Base-by-base conservation (phyloP, 495 filamentous ascomycete genomes). In the Xylaria castorea region DNA sequence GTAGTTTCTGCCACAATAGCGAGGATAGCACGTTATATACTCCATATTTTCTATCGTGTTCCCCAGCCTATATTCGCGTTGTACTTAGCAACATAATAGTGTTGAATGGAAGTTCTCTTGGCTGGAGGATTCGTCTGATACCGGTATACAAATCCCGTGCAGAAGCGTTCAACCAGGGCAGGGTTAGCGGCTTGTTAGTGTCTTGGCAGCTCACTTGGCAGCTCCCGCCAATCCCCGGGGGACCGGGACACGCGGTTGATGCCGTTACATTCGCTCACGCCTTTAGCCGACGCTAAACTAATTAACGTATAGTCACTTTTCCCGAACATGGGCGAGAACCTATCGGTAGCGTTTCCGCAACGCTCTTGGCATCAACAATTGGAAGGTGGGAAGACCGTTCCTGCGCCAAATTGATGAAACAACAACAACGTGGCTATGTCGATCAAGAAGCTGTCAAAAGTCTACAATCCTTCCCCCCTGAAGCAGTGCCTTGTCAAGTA, bases 191-290 rank as follows among this genome's bases (percentile, higher is more conserved):
- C 0, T 20, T 48, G 27, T 51, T 22, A 18, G 32, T 25, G 18
- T 5, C 61, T 63, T 42, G 34, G 61, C 34, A 42, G 61, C 34
- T 63, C 34, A 1, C 61, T 63, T 42, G 34, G 61, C 34, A 42
- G 61, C 34, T 63, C 34, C n/a, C 38, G 11, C 61, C 20, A 53
- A 30, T 18, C 42, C 30, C 30, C 44, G 64, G 46, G 48, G 64
- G 64, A 66, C 42, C 40, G 27, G 27, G 63, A 48, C 40, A 66
- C 42, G 27, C 63, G 63, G 40, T 66, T 66, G 12, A 20, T 34
- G 27, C 63, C 63, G 63, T 66, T 66, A 50, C 25, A 32, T 57
- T 25, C 38, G 38, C 16, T 14, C n/a, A 22, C 11, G 32, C 18
- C 18, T 34, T 62, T 9, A 40, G 30, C 38, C 34, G 22, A 8